A percentile compares a stretch with the other conserved stretches of the same genome.
Conservation (phyloP, 225 moss, liverwort and hornwort genomes). For the Pseudisothecium myosuroides region DNA sequence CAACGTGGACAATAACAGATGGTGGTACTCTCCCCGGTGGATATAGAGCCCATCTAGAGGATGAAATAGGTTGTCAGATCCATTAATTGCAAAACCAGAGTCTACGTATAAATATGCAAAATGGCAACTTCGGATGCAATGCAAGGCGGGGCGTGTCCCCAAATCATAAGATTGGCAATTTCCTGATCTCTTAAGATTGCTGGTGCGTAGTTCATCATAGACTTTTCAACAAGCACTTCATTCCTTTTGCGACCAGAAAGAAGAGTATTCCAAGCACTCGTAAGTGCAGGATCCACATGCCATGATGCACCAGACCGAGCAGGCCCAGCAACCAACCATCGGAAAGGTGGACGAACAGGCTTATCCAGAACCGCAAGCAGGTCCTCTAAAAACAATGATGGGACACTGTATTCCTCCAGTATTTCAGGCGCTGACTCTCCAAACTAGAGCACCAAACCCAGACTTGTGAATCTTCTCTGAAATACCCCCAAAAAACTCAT, state of each 20-base stretch:
- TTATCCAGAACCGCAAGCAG: slow-evolving; percentile 72
- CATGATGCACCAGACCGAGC: slow-evolving; percentile 95
- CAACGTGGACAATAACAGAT: slow-evolving; percentile 64
- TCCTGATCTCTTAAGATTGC: neutral
- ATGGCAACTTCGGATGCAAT: neutral
- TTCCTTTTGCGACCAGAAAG: slow-evolving; percentile 94
- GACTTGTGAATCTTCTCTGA: neutral
- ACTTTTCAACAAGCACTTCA: neutral
- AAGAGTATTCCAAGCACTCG: slow-evolving; percentile 97
- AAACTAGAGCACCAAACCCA: slow-evolving; percentile 56
- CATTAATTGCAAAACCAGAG: neutral
- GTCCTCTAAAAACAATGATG: slow-evolving; percentile 81
- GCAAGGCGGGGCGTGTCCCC: neutral
- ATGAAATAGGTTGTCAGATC: neutral
- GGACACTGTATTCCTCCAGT: slow-evolving; percentile 79
- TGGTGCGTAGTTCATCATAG: neutral
- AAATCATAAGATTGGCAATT: neutral
- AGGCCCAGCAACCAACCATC: slow-evolving; percentile 96
- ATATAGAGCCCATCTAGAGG: slow-evolving; percentile 89
- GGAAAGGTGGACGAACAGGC: slow-evolving; percentile 67
- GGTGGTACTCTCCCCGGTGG: slow-evolving; percentile 99
- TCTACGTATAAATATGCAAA: neutral
- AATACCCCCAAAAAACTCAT: neutral
- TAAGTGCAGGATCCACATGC: slow-evolving; percentile 99
- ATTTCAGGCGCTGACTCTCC: slow-evolving; percentile 84